A percentile compares a stretch with the other conserved stretches of the same genome.
phyloP scores from a whole-genome alignment of 768 basidiomycete species.

The Melanogaster broomeanus region DNA sequence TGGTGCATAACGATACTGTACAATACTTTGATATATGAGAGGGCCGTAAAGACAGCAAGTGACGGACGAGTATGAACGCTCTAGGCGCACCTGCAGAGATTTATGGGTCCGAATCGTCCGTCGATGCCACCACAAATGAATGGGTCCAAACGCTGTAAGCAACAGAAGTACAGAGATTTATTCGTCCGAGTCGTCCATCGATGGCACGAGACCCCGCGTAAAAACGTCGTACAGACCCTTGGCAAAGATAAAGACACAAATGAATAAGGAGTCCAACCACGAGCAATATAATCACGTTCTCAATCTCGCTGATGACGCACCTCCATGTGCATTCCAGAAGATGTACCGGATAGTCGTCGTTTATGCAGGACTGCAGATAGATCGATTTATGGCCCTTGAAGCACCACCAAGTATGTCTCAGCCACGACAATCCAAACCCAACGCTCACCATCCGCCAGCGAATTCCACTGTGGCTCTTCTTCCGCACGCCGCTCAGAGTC shows the following conservation, averaged over 20 bases:
- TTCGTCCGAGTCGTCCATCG: constrained; percentile 17
- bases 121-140: constrained; percentile 5
- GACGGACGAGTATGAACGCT: no score
- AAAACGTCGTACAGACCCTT: constrained; percentile 32
- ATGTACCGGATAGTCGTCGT: no score
- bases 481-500: constrained; percentile 79
- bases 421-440: no score
- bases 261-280: constrained; percentile 27
- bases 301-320: constrained; percentile 26
- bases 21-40: no score
- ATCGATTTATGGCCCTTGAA: constrained; percentile 73
- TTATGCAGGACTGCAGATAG: no score
- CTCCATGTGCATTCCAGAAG: constrained; percentile 14
- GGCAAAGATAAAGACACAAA: constrained; percentile 26
- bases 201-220: constrained; percentile 24
- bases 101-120: no score
- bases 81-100: no score
- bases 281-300: constrained; percentile 28
- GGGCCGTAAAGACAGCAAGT: no score
- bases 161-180: no score
- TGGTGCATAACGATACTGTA: no score
- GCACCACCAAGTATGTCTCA: constrained; percentile 16
- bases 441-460: constrained; percentile 74
- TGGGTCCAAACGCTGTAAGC: background rate
- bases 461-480: constrained; percentile 64